Base-by-base conservation (phyloP, 148 eudicot genomes). In the Cornus kousa region DNA sequence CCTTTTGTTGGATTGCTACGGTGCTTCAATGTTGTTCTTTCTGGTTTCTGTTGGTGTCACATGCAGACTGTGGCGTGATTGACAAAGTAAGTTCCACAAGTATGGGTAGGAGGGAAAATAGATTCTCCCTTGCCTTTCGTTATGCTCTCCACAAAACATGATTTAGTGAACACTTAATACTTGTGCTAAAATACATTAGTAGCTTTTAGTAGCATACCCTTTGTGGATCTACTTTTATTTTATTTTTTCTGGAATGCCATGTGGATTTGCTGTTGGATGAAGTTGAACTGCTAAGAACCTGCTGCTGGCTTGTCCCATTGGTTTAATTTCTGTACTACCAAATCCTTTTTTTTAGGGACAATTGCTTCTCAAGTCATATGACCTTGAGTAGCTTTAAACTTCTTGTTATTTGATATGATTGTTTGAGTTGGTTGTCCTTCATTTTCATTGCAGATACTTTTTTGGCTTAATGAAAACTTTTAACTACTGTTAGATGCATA, bases 1-100 rank as follows among this genome's bases (percentile, higher is more conserved):
- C 3, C 69, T 57, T 76, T 78, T 66, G 50, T 81, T 71, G 62
- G 77, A 50, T 75, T 59, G 50, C 72, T 33, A 37, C 72, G 70
- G 70, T 74, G 74, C 84, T 83, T 67, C 75, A 77, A 33, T 74
- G 48, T 71, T 76, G 17, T 35, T 53, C 68, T 70, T 69, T 77
- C 80, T 85, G 67, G 50, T 79, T 76, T 81, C 33, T 78, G 35
- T 59, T 86, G 76, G 83, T 80, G 79, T 57, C 84, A 60, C 74
- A 73, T 79, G 75, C 86, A 74, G 37, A 59, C 57, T 74, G 74
- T 72, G 83, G 82, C 85, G 48, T 55, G 40, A 76, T 68, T 69
- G 67, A 79, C 31, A 78, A 84, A 87, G 87, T 84, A 87, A 86
- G 89, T 87, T 67, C 74, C 66, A 75, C 74, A 80, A 32, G 17